phyloP scores from a whole-genome alignment of 177 flowering plant species.

The Vitis hybrid region DNA sequence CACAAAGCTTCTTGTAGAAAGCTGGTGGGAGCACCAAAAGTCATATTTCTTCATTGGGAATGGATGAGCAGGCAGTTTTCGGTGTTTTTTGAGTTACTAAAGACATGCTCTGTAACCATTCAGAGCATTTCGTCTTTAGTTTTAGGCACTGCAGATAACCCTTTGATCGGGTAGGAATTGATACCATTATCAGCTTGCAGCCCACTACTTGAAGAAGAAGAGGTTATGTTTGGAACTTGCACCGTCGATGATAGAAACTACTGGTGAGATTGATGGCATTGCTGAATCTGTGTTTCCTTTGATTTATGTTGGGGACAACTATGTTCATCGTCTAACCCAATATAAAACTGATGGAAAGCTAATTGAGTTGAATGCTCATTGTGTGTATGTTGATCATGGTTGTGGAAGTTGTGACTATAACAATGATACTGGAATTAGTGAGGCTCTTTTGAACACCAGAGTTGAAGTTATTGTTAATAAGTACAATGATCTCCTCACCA shows the following conservation, averaged over 20 bases:
- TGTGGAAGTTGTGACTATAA: too few species aligned
- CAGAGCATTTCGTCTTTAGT: constrained; percentile 30
- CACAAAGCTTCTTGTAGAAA: constrained; percentile 62
- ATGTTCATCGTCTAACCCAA: too few species aligned
- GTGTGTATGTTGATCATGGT: too few species aligned
- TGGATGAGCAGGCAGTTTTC: constrained; percentile 95
- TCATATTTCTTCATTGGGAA: constrained; percentile 86
- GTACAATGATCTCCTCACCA: too few species aligned
- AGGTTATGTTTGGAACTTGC: constrained; percentile 52
- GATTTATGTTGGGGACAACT: constrained; percentile 74
- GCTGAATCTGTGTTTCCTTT: constrained; percentile 72
- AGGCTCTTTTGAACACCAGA: too few species aligned
- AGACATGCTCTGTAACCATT: constrained; percentile 20
- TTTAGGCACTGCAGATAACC: too few species aligned
- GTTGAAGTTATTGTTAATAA: too few species aligned
- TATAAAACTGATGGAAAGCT: too few species aligned
- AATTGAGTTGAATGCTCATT: too few species aligned
- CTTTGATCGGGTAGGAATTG: constrained; percentile 46
- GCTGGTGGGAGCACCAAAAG: constrained; percentile 68
- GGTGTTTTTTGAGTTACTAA: constrained; percentile 87
- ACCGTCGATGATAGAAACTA: constrained; percentile 50
- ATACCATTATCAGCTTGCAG: constrained; percentile 7
- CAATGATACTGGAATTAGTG: too few species aligned
- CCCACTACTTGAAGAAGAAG: too few species aligned
- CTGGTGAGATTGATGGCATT: constrained; percentile 42